Evolutionary conservation across 805 yeast species (phyloP).

Genomic region (Metschnikowia dekortorum): DNA sequence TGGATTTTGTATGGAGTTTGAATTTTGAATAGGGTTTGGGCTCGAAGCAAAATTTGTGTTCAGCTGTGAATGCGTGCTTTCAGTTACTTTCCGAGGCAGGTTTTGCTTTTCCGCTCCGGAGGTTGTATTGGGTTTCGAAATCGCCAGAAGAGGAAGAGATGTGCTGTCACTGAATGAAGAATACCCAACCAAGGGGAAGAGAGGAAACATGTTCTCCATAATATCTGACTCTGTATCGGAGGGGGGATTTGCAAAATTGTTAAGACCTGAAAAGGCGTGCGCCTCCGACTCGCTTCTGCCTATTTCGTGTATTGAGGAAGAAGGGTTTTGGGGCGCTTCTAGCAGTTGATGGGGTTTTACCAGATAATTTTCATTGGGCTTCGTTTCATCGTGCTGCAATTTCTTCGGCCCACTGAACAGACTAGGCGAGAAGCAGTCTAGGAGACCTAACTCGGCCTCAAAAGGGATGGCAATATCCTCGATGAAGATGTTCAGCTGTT

Average conservation of each 20-base stretch:
- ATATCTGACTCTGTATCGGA: conserved; percentile 22
- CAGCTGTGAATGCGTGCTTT: background rate
- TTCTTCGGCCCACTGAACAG: background rate
- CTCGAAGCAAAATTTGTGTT: background rate
- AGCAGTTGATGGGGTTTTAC: background rate
- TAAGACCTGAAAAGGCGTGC: conserved; percentile 1
- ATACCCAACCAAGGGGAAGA: conserved; percentile 40
- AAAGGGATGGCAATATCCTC: conserved; percentile 31
- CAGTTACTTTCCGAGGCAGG: background rate
- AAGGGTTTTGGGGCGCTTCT: background rate
- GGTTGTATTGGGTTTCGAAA: conserved; percentile 17
- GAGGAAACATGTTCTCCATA: conserved; percentile 37
- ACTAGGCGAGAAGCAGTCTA: conserved; percentile 32
- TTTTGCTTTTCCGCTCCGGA: background rate
- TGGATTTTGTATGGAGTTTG: background rate
- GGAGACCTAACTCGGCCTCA: conserved; percentile 33
- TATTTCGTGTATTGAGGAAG: background rate
- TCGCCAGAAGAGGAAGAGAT: conserved; percentile 31
- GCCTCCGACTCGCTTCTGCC: background rate
- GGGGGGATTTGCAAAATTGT: conserved; percentile 14
- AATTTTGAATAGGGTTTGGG: background rate
- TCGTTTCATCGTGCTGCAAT: background rate
- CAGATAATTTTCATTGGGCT: background rate
- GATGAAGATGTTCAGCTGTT: conserved; percentile 6
- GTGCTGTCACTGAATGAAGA: conserved; percentile 33